Evolutionary conservation across 805 yeast species (phyloP), one percentile per base, ranked within the genome.

Genomic region (Spathaspora arborariae): DNA sequence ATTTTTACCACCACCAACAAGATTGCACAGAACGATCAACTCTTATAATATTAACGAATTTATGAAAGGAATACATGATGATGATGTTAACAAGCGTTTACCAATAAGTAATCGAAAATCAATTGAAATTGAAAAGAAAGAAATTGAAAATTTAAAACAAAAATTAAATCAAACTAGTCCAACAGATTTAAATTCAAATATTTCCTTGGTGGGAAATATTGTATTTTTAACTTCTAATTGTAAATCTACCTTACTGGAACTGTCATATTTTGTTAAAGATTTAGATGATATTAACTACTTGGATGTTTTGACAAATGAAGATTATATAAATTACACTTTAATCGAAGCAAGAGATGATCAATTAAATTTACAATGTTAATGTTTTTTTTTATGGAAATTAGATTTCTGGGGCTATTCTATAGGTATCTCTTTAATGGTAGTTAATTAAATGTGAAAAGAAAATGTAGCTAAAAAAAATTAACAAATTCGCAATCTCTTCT

Each of bases 161-260:
- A 42, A 45, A 13, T 45, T 59, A 20, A 53, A 55, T 27, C 38
- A 18, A 33, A 15, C 26, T 39, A 36, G 20, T 13, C 5, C 45
- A 13, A 39, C 41, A 2, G 42, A 37, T 10, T 47, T 36, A 34
- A 41, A 27, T 3, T 51, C 56, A 2, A 50, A 45, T 19, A 33
- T 62, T 8, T 44, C 51, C 11, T 48, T 60, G 13, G 51, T 62
- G 35, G 63, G 49, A 45, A 62, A 60, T 46, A 55, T 50, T 21
- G 34, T 60, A 26, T 52, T 59, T 19, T 36, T 62, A 18, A 49
- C 56, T 2, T 39, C 53, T 8, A 46, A 43, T 19, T 46, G 43
- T 20, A 21, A 36, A 16, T 24, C 33, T 19, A 10, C 2, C 7
- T 16, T 7, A 4, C 35, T n/a, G 21, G 43, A 26, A 19, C 11